These are phyloP conservation scores for Coemansia sp. DNA, from an alignment of 192 early-diverging fungal genomes.

Conservation along the genomic window DNA sequence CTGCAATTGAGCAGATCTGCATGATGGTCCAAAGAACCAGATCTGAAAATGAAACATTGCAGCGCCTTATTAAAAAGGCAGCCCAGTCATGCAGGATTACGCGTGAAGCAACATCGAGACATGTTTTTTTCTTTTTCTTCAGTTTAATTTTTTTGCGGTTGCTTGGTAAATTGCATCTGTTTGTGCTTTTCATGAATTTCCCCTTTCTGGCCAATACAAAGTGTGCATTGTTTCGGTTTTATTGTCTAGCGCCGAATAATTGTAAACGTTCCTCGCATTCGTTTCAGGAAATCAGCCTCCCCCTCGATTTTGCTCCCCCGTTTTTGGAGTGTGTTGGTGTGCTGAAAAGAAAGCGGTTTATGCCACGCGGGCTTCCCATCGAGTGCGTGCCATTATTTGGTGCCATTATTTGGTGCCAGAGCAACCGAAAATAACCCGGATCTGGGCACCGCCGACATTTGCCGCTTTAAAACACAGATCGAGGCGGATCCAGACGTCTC, in stretches of 20 bases:
- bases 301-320: neutral
- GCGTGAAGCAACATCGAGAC: neutral
- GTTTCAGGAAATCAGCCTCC: slow-evolving; percentile 12
- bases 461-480: neutral
- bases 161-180: neutral
- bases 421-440: no score
- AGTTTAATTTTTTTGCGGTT: neutral
- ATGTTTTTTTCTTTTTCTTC: neutral
- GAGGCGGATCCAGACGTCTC: neutral
- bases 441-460: no score
- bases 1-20: neutral
- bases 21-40: neutral
- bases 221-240: neutral
- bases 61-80: neutral
- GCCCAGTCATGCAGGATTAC: slow-evolving; percentile 1
- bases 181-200: neutral
- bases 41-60: neutral
- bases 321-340: neutral
- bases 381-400: no score
- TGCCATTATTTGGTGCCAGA: no score
- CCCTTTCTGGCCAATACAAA: neutral
- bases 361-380: neutral
- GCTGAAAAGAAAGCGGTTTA: neutral
- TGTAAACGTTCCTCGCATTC: neutral
- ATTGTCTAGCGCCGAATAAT: neutral